Base-by-base conservation (phyloP, 176 grass and related monocot genomes). In the Carex myosuroides region DNA sequence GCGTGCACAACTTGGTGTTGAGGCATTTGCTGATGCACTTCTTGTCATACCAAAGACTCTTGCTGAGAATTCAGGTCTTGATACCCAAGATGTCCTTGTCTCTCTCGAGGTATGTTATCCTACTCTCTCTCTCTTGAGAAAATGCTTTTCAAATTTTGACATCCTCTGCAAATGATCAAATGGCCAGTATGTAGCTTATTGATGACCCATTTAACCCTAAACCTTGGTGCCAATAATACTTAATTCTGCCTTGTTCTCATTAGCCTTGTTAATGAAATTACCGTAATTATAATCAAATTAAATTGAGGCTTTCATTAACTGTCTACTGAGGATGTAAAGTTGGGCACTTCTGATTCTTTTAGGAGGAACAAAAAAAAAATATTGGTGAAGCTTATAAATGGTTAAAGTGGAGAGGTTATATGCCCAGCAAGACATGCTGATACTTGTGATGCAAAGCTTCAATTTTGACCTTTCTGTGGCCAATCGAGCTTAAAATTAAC, bases 21-120 rank as follows among this genome's bases (percentile, higher is more conserved):
- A 92, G 22, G 96, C 96, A 46, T 98, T 98, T 92, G 96, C 96
- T 5, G 96, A 98, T 54, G 96, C 96, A 69, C 96, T 98, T 83
- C 91, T 98, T 69, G 96, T 98, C 64, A 91, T 98, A 32, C 96
- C 93, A 58, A 98, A 98, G 85, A 98, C 89, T 32, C 81, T 98
- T 30, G 96, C 96, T 8, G 91, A 98, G 82, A 98, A 98, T 79
- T 98, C 96, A 64, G 96, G 96, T 68, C 87, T 95, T 22, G 96
- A 98, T 79, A 95, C 96, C 65, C 93, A 95, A 75, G 93, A 98
- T 18, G 89, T 93, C 46, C 86, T 95, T 17, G 90, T 95, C 30
- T 85, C 93, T 67, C 91, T 98, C 54, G 85, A 94, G 89, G 96
- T 95, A 87, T 56, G 6, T 11, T 41, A 24, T 13, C 24, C 12